Evolutionary conservation across 2,329 filamentous ascomycete genomes (phyloP).

Genomic region (Lasiodiplodia gonubiensis): DNA sequence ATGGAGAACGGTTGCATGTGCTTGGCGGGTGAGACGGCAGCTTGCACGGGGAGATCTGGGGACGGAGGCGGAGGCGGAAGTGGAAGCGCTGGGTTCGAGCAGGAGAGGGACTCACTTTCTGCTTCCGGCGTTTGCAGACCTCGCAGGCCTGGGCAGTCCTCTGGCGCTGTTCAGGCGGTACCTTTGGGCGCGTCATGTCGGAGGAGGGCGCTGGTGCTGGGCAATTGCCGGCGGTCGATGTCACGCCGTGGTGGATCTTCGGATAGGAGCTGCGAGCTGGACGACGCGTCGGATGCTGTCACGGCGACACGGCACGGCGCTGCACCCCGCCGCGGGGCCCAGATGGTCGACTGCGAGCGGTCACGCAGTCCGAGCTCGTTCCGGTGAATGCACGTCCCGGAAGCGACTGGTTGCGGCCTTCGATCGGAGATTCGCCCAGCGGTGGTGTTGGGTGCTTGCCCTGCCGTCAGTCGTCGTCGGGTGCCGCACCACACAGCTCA

Average conservation of each 20-base stretch:
- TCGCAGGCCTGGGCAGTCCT: constrained; percentile 69
- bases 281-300: constrained; percentile 20
- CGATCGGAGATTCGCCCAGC: neutral
- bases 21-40: constrained; percentile 16
- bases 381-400: neutral
- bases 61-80: constrained; percentile 17
- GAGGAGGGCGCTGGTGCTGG: constrained; percentile 13
- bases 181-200: constrained; percentile 60
- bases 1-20: neutral
- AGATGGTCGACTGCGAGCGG: neutral
- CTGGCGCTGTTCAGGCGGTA: constrained; percentile 65
- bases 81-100: neutral
- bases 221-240: constrained; percentile 22
- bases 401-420: neutral
- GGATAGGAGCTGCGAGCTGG: constrained; percentile 18
- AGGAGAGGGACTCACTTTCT: constrained; percentile 58
- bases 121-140: constrained; percentile 69
- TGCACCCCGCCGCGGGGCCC: constrained; percentile 19
- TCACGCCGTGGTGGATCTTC: constrained; percentile 23
- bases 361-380: neutral
- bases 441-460: neutral
- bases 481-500: constrained; percentile 22
- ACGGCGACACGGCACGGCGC: constrained; percentile 12
- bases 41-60: neutral
- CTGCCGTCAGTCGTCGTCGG: neutral